phyloP scores from a whole-genome alignment of 352 stramenopile genomes.

The Phytophthora tentaculata region DNA sequence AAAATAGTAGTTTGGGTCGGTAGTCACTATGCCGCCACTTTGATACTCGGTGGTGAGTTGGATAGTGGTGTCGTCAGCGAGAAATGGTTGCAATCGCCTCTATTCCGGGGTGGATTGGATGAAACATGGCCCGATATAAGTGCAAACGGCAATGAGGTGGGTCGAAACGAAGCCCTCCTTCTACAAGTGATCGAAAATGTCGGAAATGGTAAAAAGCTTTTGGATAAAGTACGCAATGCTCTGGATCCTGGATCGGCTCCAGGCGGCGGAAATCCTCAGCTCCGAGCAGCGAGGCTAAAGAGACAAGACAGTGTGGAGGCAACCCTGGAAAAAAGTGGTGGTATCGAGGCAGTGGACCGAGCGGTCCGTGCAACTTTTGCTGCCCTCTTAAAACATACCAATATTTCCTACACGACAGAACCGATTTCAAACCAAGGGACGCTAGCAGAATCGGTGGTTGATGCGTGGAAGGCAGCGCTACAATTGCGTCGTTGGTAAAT shows the following conservation, averaged over 20 bases:
- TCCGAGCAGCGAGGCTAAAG: constrained; percentile 70
- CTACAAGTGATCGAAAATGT: constrained; percentile 79
- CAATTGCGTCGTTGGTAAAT: constrained; percentile 83
- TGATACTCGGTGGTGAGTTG: constrained; percentile 52
- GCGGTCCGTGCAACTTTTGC: constrained; percentile 84
- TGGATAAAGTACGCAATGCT: constrained; percentile 81
- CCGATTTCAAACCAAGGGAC: constrained; percentile 64
- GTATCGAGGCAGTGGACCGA: constrained; percentile 81
- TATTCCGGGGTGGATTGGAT: constrained; percentile 70
- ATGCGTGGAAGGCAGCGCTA: constrained; percentile 77
- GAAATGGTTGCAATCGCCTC: constrained; percentile 56
- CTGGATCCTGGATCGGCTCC: constrained; percentile 55
- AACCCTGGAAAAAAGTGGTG: constrained; percentile 84
- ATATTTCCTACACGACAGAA: constrained; percentile 73
- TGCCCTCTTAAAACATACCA: constrained; percentile 82
- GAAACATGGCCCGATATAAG: constrained; percentile 9
- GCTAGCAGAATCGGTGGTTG: constrained; percentile 70
- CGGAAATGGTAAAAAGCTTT: constrained; percentile 76
- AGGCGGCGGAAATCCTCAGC: constrained; percentile 59
- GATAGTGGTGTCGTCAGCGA: constrained; percentile 32
- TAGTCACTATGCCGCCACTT: constrained; percentile 66
- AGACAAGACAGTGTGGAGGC: constrained; percentile 86
- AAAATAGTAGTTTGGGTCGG: constrained; percentile 66
- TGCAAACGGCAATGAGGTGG: constrained; percentile 9
- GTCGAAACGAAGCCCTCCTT: constrained; percentile 63